These are phyloP conservation scores for Mycosphaerella arachidis DNA, from an alignment of 2,329 filamentous ascomycete species.

Conservation along the genomic window DNA sequence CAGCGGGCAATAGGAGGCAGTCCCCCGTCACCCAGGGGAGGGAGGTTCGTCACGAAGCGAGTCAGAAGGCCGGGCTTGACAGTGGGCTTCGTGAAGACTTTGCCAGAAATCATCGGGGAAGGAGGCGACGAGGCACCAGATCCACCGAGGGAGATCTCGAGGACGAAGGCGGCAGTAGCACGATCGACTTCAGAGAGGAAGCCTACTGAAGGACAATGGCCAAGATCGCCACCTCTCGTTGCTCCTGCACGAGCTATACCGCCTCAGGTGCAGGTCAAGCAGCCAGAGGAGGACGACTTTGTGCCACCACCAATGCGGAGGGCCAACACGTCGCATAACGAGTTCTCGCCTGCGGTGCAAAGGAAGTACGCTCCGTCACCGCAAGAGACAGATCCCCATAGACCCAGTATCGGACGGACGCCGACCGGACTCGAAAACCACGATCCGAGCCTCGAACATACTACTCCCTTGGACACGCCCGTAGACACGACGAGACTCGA, in stretches of 20 bases:
- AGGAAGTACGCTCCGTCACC: constrained; percentile 23
- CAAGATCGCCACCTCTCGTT: constrained; percentile 14
- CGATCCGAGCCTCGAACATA: constrained; percentile 2
- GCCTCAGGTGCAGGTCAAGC: constrained; percentile 1
- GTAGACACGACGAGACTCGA: neutral
- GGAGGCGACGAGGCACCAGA: constrained; percentile 81
- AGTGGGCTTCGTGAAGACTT: constrained; percentile 68
- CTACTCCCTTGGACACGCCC: constrained; percentile 6
- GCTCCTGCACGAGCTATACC: constrained; percentile 1
- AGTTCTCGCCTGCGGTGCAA: constrained; percentile 24
- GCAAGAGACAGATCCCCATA: constrained; percentile 11
- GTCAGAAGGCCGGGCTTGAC: constrained; percentile 61
- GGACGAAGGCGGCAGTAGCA: constrained; percentile 42
- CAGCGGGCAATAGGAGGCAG: constrained; percentile 20
- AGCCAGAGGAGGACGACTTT: constrained; percentile 14
- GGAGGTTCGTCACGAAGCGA: constrained; percentile 30
- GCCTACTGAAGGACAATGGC: constrained; percentile 14
- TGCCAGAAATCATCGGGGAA: constrained; percentile 80
- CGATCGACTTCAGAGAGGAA: constrained; percentile 28
- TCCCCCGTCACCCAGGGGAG: constrained; percentile 7
- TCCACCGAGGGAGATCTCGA: constrained; percentile 67
- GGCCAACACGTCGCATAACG: constrained; percentile 24
- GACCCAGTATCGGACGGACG: constrained; percentile 21
- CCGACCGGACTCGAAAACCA: constrained; percentile 24
- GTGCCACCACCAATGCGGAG: constrained; percentile 19